These are phyloP conservation scores for Solanum dulcamara DNA, from an alignment of 257 asterid species.

Conservation along the genomic window DNA sequence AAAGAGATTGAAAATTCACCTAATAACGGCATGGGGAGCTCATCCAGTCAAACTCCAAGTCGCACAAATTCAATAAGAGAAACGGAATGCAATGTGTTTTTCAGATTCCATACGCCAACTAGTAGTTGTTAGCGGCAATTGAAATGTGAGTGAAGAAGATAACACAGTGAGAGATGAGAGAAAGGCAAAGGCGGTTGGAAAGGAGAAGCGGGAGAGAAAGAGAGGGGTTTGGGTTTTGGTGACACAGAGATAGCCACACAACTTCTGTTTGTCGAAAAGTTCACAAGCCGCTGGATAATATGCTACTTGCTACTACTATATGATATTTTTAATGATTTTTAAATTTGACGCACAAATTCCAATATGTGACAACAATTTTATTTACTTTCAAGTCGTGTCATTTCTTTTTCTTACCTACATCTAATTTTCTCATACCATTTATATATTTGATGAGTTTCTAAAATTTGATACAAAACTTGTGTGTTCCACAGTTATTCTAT, in stretches of 20 bases:
- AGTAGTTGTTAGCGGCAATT: not conserved
- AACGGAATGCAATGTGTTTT: not conserved
- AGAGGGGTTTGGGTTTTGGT: not conserved
- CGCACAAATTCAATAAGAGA: constrained; percentile 12
- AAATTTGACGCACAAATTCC: not conserved
- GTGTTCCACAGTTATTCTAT: not conserved
- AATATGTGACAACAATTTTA: not conserved
- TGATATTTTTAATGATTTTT: not conserved
- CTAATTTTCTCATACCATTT: not conserved
- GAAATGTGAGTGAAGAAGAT: not conserved
- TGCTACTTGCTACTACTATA: not conserved
- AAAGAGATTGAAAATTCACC: constrained; percentile 20
- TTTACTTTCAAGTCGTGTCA: not conserved
- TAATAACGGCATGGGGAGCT: constrained; percentile 90
- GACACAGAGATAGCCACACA: not conserved
- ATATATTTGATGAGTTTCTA: not conserved
- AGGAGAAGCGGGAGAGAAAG: not conserved
- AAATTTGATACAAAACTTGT: not conserved
- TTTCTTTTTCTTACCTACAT: not conserved
- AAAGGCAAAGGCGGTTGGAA: not conserved
- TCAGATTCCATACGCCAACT: constrained; percentile 5
- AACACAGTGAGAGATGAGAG: not conserved
- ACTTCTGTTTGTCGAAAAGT: not conserved
- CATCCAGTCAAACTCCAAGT: constrained; percentile 54
- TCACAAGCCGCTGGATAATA: not conserved